phyloP scores from a whole-genome alignment of 257 asterid genomes.

The Salvia hispanica region DNA sequence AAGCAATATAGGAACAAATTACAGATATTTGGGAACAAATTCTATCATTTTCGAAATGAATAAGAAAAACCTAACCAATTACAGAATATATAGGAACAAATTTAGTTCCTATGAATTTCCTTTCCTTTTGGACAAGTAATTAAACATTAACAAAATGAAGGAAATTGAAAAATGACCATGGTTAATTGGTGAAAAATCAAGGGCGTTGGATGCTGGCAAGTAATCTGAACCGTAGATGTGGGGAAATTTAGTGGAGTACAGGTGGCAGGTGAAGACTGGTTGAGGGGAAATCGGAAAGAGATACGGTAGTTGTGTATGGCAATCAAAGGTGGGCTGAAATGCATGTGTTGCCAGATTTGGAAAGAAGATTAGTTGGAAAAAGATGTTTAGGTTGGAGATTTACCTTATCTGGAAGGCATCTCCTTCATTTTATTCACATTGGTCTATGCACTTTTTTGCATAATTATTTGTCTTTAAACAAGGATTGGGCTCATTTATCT shows the following conservation, averaged over 20 bases:
- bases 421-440: not conserved
- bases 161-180: not conserved
- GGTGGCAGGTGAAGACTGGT: constrained; percentile 36
- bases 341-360: constrained; percentile 36
- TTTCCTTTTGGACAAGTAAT: constrained; percentile 8
- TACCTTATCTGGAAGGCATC: constrained; percentile 39
- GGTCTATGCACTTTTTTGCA: too few relatives aligned
- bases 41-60: too few relatives aligned
- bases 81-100: too few relatives aligned
- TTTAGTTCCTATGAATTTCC: too few relatives aligned
- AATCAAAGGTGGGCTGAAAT: constrained; percentile 7
- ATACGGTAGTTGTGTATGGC: constrained; percentile 10
- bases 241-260: constrained; percentile 9
- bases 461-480: too few relatives aligned
- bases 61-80: too few relatives aligned
- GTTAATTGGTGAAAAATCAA: not conserved
- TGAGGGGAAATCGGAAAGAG: constrained; percentile 13
- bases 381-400: constrained; percentile 32
- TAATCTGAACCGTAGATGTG: constrained; percentile 3
- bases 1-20: not conserved
- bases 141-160: not conserved
- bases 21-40: too few relatives aligned
- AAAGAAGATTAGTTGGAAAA: constrained; percentile 21
- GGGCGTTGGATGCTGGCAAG: not conserved
- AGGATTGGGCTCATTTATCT: too few relatives aligned